Percentiles rank a stretch among this genome's conserved stretches.
Conservation (phyloP, 805 yeast genomes). For the Hanseniaspora pseudoguilliermondii region DNA sequence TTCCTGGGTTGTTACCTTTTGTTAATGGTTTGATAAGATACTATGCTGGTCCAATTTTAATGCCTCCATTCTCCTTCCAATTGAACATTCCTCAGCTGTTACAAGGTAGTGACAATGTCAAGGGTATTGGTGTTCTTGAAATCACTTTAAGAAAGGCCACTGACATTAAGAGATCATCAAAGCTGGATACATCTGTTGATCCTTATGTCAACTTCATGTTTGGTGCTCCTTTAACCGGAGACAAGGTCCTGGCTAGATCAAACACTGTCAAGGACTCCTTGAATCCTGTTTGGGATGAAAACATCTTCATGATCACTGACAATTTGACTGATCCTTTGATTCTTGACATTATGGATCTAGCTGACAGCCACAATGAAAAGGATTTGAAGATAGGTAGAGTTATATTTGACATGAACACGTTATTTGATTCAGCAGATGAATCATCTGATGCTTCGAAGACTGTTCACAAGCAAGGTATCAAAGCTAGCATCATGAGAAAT, state of each 20-base stretch:
- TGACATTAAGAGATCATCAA: constrained; percentile 54
- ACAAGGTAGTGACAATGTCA: constrained; percentile 55
- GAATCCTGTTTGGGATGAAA: constrained; percentile 77
- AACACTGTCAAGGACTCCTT: constrained; percentile 52
- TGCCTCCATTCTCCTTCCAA: constrained; percentile 85
- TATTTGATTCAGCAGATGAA: constrained; percentile 29
- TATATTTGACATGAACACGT: constrained; percentile 37
- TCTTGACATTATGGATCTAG: constrained; percentile 60
- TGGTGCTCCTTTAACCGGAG: constrained; percentile 32
- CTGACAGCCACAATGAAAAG: constrained; percentile 48
- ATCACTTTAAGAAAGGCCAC: constrained; percentile 55
- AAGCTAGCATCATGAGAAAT: constrained; percentile 40
- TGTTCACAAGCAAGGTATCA: constrained; percentile 4
- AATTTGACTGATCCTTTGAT: constrained; percentile 74
- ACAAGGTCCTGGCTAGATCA: constrained; percentile 39
- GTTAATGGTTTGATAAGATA: constrained; percentile 76
- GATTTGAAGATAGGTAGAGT: constrained; percentile 69
- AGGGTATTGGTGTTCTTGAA: constrained; percentile 78
- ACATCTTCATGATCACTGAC: constrained; percentile 51
- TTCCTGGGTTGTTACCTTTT: constrained; percentile 79
- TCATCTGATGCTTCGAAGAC: constrained; percentile 1
- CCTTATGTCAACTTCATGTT: constrained; percentile 70
- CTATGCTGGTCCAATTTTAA: constrained; percentile 77
- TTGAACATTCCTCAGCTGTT: constrained; percentile 80
- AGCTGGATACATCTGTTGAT: constrained; percentile 66